Conservation (phyloP, 2,329 filamentous ascomycete species). For the Taxawa tesnikishii region DNA sequence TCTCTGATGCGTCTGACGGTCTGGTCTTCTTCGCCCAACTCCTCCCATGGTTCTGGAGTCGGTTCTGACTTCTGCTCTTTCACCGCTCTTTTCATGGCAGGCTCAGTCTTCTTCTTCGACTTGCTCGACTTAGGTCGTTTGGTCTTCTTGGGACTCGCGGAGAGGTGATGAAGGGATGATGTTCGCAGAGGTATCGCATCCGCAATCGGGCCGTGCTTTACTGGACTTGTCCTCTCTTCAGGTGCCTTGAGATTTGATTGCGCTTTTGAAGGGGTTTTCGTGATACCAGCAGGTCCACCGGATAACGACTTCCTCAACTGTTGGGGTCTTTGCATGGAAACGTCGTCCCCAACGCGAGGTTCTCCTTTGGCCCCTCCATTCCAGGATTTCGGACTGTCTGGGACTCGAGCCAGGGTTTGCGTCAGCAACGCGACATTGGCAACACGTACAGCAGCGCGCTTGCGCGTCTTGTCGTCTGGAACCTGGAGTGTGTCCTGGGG, state of each 20-base stretch:
- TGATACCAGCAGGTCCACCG: too few species aligned
- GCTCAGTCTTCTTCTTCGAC: conserved; percentile 10
- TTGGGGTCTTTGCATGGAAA: too few species aligned
- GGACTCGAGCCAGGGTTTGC: too few species aligned
- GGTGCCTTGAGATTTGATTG: too few species aligned
- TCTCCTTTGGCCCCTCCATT: too few species aligned
- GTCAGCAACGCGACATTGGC: too few species aligned
- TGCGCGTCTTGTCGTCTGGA: background rate
- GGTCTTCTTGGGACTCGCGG: conserved; percentile 14
- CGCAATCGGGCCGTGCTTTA: conserved; percentile 12
- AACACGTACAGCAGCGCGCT: background rate
- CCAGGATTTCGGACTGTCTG: too few species aligned
- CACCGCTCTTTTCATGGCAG: conserved; percentile 14
- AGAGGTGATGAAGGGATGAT: conserved; percentile 21
- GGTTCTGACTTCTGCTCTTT: conserved; percentile 11
- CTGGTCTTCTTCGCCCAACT: conserved; percentile 29
- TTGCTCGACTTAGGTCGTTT: conserved; percentile 15
- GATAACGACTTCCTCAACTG: too few species aligned
- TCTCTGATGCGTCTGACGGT: conserved; percentile 48
- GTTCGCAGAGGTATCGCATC: conserved; percentile 21
- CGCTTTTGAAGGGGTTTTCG: too few species aligned
- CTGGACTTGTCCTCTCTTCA: background rate
- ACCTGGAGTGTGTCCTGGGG: background rate
- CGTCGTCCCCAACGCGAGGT: too few species aligned
- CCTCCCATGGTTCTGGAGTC: conserved; percentile 11